A percentile compares a stretch with the other conserved stretches of the same genome.
phyloP scores from a whole-genome alignment of 1,284 basidiomycete species.

The Salmacisia buchloeana region DNA sequence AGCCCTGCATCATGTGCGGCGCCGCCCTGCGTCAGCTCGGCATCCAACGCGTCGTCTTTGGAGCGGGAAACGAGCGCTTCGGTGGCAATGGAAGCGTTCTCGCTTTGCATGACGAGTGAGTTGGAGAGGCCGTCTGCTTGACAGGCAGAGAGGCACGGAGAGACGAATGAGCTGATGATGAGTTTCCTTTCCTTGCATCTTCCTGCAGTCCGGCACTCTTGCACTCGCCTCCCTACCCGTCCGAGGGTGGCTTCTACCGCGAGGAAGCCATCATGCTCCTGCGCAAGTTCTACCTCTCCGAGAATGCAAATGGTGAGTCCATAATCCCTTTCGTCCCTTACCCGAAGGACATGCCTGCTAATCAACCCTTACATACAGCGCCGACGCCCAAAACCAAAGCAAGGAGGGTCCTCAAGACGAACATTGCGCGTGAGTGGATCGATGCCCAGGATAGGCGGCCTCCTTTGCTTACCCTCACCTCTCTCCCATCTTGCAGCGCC shows the following conservation, averaged over 20 bases:
- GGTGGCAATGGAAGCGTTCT: conserved; percentile 95
- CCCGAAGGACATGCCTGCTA: background rate
- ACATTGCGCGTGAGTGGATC: conserved; percentile 33
- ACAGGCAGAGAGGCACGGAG: background rate
- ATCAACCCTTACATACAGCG: conserved; percentile 17
- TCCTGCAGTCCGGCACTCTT: conserved; percentile 35
- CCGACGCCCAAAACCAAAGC: conserved; percentile 47
- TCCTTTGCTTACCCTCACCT: background rate
- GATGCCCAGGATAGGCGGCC: background rate
- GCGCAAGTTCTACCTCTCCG: conserved; percentile 88
- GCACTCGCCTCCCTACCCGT: conserved; percentile 67
- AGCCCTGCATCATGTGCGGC: conserved; percentile 99
- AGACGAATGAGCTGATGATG: background rate
- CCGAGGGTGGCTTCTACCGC: conserved; percentile 73
- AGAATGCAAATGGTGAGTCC: conserved; percentile 82
- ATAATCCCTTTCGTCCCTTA: too few species aligned
- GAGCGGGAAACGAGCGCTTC: conserved; percentile 92
- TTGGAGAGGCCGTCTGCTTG: conserved; percentile 17
- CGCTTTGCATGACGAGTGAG: conserved; percentile 72
- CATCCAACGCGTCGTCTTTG: conserved; percentile 83
- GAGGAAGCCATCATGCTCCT: conserved; percentile 94
- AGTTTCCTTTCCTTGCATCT: too few species aligned
- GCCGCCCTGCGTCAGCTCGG: conserved; percentile 88
- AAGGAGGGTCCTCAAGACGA: conserved; percentile 42
- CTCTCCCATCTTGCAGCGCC: conserved; percentile 22